Evolutionary conservation across 257 asterid genomes (phyloP), one percentile per base, ranked within the genome.

Genomic region (Plantago elongata): DNA sequence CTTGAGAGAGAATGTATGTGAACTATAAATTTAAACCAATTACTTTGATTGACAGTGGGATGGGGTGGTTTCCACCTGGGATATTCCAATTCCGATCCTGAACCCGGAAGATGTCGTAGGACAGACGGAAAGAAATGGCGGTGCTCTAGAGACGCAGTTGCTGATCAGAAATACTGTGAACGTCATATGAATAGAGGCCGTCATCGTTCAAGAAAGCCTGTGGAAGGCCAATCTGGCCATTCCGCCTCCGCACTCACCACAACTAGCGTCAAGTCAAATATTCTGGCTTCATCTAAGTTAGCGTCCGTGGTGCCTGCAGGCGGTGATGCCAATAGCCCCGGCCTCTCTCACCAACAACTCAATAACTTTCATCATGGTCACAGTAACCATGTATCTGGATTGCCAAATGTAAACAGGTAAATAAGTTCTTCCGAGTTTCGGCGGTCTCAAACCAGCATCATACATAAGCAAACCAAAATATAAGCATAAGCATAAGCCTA

Each of bases 151-250:
- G 99, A 93, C 46, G 97, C 96, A 3, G 92, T 89, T 10, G 80
- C 83, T 1, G 97, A 93, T 29, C 94, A 89, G 77, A 93, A 93
- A 51, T 93, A 89, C 67, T 93, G 99, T 63, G 99, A 93, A 73
- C 90, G 99, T 60, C 99, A 93, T 60, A 85, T 93, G 84, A 93
- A 93, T 77, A 71, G 99, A 69, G 97, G 99, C 77, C 99, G 99
- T 72, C 99, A 89, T 62, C 97, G 99, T 89, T 93, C 99, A 93
- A 93, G 99, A 93, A 93, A 93, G 99, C 99, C 94, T 85, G 99
- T 93, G 99, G 99, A 93, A 93, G 80, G 80, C 57, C 95, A 82
- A 69, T 12, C 94, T 16, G 84, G 81, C 81, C 78, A 74, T 71
- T 59, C 83, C 71, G 77, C 79, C 71, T 5, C 85, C 10, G 78